A percentile compares a stretch with the other conserved stretches of the same genome.
phyloP scores from a whole-genome alignment of 2,329 filamentous ascomycete genomes.

The Paraphoma chrysanthemicola region DNA sequence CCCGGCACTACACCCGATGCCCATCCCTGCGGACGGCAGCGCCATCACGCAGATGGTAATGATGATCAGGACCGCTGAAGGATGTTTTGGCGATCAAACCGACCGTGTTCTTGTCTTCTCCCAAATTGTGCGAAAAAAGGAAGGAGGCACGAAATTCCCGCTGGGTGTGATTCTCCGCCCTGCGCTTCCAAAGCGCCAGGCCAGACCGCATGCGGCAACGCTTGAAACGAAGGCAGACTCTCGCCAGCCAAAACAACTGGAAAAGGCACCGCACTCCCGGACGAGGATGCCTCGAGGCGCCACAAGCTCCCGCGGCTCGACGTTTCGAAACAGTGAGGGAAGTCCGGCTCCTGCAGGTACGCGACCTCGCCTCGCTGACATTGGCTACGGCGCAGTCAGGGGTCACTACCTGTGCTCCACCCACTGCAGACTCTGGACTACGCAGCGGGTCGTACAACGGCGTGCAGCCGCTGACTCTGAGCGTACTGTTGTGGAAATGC shows the following conservation, averaged over 20 bases:
- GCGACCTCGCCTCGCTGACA: slow-evolving; percentile 21
- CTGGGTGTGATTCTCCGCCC: slow-evolving; percentile 7
- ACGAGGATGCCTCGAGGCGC: slow-evolving; percentile 17
- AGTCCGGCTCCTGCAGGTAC: slow-evolving; percentile 12
- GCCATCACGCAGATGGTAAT: neutral
- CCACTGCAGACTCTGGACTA: slow-evolving; percentile 10
- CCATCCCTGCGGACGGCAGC: neutral
- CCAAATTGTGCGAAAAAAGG: slow-evolving; percentile 6
- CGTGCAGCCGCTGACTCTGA: slow-evolving; percentile 26
- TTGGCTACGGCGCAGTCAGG: slow-evolving; percentile 32
- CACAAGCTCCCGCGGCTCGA: slow-evolving; percentile 23
- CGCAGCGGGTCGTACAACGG: slow-evolving; percentile 31
- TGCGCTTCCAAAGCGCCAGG: slow-evolving; percentile 24
- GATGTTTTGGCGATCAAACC: slow-evolving; percentile 16
- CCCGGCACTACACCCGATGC: slow-evolving; percentile 3
- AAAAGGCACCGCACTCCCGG: slow-evolving; percentile 20
- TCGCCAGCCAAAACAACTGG: slow-evolving; percentile 21
- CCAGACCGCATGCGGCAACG: slow-evolving; percentile 20
- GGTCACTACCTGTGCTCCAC: slow-evolving; percentile 13
- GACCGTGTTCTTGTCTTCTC: slow-evolving; percentile 8
- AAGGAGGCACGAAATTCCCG: slow-evolving; percentile 3
- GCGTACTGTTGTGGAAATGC: slow-evolving; percentile 21
- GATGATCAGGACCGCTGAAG: neutral
- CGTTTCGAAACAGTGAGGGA: slow-evolving; percentile 36
- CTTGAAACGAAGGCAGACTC: slow-evolving; percentile 30